Evolutionary conservation across 2,329 filamentous ascomycete species (phyloP), one percentile per base, ranked within the genome.

Genomic region (Aspergillus udagawae): DNA sequence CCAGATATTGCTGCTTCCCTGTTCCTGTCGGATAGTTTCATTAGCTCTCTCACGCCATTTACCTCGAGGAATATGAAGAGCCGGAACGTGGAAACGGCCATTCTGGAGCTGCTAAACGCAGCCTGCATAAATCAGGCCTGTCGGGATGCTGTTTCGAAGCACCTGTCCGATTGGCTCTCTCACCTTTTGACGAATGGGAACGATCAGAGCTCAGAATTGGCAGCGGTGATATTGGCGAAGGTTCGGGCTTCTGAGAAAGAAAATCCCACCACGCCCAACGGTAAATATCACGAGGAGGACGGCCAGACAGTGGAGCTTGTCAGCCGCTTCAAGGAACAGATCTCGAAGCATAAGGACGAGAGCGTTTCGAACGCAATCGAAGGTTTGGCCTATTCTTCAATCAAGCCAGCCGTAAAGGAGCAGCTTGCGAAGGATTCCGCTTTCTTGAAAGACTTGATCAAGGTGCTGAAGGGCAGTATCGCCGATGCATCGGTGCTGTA

Each of bases 11-110:
- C 88, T 1, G 82, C 90, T 3, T 81, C 86, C 58, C 80, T 97
- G 41, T 97, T 99, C 72, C 83, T 97, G 56, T 92, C 87, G 38
- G 91, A 96, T 63, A 91, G 91, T 3, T 97, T 99, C 67, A 79
- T 97, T 49, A 80, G 86, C 57, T 88, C 85, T 55, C 82, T 97
- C 6, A 87, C 89, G 17, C 85, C 88, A 14, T 79, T 95, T 54
- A 89, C 96, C 74, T 83, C 88, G 62, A 84, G 87, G 64, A 91
- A 88, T 70, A 90, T 88, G 79, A 95, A 93, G 79, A 93, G 89
- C 70, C 83, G 85, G 63, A 91, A 91, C 66, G 88, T 97, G 23
- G 92, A 96, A 74, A 88, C 90, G 57, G 90, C 92, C 2, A 89
- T 91, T 50, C 76, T 99, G 64, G 90, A 97, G 68, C 86, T 99